phyloP scores from a whole-genome alignment of 768 basidiomycete genomes.

The Phlebiopsis flavidoalba region DNA sequence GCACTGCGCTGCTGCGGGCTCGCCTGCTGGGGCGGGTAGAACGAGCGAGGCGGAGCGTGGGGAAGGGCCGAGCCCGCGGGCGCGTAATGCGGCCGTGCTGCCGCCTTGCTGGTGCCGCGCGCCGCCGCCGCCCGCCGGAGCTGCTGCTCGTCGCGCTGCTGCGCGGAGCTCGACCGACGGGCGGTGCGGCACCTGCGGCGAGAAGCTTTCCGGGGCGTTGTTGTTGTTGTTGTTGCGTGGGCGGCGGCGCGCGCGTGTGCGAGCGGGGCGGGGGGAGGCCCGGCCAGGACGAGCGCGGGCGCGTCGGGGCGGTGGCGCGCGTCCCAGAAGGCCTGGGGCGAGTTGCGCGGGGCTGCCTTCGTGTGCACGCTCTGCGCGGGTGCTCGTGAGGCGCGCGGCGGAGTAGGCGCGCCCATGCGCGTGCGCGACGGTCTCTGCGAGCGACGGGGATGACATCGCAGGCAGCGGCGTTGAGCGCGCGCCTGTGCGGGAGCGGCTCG shows the following conservation, averaged over 20 bases:
- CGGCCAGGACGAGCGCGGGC: constrained; percentile 12
- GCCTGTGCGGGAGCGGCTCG: background rate
- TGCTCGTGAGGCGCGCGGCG: background rate
- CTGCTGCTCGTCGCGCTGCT: background rate
- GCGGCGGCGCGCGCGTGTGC: constrained; percentile 15
- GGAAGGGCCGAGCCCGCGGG: constrained; percentile 29
- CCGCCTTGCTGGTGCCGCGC: no score
- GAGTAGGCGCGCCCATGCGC: constrained; percentile 6
- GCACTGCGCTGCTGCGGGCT: constrained; percentile 18
- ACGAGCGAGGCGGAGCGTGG: constrained; percentile 55
- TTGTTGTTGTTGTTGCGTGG: background rate
- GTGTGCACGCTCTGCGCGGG: background rate
- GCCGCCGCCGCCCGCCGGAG: constrained; percentile 3
- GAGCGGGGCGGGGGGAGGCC: constrained; percentile 19
- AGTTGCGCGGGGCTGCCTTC: no score
- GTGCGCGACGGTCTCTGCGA: constrained; percentile 7
- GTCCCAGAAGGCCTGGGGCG: constrained; percentile 14
- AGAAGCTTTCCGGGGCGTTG: constrained; percentile 18
- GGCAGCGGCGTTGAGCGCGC: constrained; percentile 5
- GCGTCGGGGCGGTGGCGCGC: constrained; percentile 4
- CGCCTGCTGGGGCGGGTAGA: constrained; percentile 38
- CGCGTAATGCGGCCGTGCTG: constrained; percentile 14
- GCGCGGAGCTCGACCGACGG: constrained; percentile 22
- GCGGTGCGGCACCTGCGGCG: constrained; percentile 18
- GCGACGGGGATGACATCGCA: constrained; percentile 11